phyloP scores from a whole-genome alignment of 1,139 yeast species.

The Debaryomycetaceae sp. region DNA sequence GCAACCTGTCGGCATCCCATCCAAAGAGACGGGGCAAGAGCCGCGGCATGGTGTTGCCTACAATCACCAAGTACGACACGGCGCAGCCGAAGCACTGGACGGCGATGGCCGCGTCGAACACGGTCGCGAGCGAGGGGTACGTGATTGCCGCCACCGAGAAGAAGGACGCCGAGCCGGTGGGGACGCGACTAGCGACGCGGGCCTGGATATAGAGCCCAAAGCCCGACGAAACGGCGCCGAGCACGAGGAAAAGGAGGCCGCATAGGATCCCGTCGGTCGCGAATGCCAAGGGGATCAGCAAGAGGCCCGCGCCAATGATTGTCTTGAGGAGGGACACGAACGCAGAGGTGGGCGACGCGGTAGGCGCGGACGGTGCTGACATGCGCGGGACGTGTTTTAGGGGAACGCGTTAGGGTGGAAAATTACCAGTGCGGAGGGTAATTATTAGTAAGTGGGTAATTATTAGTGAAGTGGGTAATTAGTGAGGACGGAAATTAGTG shows the following conservation, averaged over 20 bases:
- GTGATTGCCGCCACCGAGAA: constrained; percentile 76
- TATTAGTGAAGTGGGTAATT: too few relatives aligned
- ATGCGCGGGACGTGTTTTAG: too few relatives aligned
- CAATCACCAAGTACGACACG: constrained; percentile 32
- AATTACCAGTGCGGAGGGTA: too few relatives aligned
- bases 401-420: too few relatives aligned
- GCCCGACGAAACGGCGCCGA: constrained; percentile 74
- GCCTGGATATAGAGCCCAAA: constrained; percentile 74
- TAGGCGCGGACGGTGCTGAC: constrained; percentile 1
- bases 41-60: constrained; percentile 38
- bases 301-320: constrained; percentile 81
- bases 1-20: constrained; percentile 7
- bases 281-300: constrained; percentile 88
- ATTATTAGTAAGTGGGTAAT: too few relatives aligned
- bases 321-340: constrained; percentile 56
- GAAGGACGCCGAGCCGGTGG: constrained; percentile 72
- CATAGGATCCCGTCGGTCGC: constrained; percentile 70
- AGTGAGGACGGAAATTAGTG: too few relatives aligned
- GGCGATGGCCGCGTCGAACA: constrained; percentile 82
- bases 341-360: constrained; percentile 29
- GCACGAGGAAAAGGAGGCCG: constrained; percentile 52
- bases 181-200: constrained; percentile 58
- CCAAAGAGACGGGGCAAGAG: constrained; percentile 16
- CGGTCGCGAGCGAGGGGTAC: constrained; percentile 70
- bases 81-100: constrained; percentile 60